phyloP scores from a whole-genome alignment of 371 early-diverging fungal genomes.

The Syncephalastrum contaminatum region DNA sequence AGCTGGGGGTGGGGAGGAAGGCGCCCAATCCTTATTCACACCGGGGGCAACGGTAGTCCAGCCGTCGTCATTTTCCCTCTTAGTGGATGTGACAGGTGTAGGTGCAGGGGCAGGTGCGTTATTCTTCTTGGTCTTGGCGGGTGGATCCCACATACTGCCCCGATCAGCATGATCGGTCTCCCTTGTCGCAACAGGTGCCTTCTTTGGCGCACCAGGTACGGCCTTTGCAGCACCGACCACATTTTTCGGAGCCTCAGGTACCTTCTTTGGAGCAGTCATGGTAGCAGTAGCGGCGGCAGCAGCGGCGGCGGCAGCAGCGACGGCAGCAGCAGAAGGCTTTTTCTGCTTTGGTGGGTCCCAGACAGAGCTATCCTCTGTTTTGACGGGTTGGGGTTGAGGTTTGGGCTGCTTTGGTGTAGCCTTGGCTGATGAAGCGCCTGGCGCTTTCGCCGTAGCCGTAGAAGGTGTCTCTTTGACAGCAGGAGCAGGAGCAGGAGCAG shows the following conservation, averaged over 20 bases:
- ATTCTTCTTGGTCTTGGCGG: constrained; percentile 2
- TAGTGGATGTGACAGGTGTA: not conserved
- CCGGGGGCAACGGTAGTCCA: too few relatives aligned
- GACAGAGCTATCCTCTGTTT: too few relatives aligned
- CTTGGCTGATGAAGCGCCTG: too few relatives aligned
- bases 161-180: not conserved
- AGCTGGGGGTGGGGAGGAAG: too few relatives aligned
- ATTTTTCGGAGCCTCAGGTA: not conserved
- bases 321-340: constrained; percentile 4
- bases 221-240: constrained; percentile 1
- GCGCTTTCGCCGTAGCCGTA: too few relatives aligned
- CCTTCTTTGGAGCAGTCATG: not conserved
- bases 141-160: not conserved
- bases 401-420: too few relatives aligned
- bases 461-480: not conserved
- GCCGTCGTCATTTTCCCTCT: too few relatives aligned
- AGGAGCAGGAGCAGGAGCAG: too few relatives aligned
- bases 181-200: not conserved
- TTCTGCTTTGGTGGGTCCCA: too few relatives aligned
- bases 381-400: too few relatives aligned
- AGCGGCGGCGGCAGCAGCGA: constrained; percentile 50
- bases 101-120: not conserved
- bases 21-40: too few relatives aligned
- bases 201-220: not conserved
- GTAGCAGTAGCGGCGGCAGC: constrained; percentile 21